These are phyloP conservation scores for Crepidotus variabilis DNA, from an alignment of 768 basidiomycete species.

Conservation along the genomic window DNA sequence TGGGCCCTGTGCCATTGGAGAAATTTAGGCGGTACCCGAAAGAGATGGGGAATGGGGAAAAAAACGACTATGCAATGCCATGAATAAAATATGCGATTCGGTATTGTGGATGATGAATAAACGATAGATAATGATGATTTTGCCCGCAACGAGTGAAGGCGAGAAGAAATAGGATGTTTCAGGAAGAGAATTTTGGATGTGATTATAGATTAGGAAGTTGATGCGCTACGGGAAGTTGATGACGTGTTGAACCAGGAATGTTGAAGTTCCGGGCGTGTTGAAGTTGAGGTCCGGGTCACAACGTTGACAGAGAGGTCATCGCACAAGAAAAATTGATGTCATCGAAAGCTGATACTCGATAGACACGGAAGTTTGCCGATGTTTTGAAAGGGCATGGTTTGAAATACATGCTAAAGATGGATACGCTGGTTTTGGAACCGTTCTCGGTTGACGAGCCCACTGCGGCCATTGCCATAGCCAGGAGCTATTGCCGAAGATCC, in stretches of 20 bases:
- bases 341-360: background rate
- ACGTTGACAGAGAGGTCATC: background rate
- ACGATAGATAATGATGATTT: background rate
- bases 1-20: background rate
- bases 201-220: background rate
- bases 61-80: background rate
- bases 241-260: background rate
- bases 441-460: conserved; percentile 51
- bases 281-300: background rate
- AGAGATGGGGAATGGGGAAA: background rate
- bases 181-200: background rate
- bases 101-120: background rate
- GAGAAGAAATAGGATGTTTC: background rate
- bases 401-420: conserved; percentile 15
- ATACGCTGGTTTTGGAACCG: conserved; percentile 16
- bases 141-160: background rate
- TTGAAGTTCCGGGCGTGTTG: background rate
- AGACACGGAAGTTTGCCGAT: background rate
- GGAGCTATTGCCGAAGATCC: conserved; percentile 45
- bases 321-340: background rate
- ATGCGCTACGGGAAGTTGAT: background rate
- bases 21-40: background rate
- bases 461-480: conserved; percentile 62
- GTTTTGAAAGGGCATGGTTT: background rate
- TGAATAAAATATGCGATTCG: background rate